Evolutionary conservation across 169 alveolate genomes (phyloP), one percentile per base, ranked within the genome.

Genomic region (Ichthyophthirius multifiliis): DNA sequence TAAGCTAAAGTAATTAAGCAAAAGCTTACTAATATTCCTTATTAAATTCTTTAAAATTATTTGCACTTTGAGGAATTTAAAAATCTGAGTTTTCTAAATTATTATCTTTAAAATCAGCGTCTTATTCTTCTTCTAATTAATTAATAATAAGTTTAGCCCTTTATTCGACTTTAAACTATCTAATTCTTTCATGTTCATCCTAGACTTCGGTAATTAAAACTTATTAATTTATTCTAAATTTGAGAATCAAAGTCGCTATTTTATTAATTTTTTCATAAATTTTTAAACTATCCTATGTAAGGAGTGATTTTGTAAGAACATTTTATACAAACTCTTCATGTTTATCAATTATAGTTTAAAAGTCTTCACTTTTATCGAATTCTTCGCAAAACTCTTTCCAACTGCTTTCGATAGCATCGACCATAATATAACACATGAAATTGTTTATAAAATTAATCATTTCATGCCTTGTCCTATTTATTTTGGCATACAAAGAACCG

Each of bases 341-440:
- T 16, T 77, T 63, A 10, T 48, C 44, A 27, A 94, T 92, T 37
- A 94, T 65, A 62, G 88, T 85, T 73, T 92, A 94, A 35, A 94
- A 83, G 75, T 92, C 94, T 73, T 85, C 74, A 0, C 91, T 90
- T 37, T 79, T 80, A 16, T 89, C 80, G n/a, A 94, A 48, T 37
- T 89, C 88, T 63, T 88, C 93, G 47, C 75, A 32, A 55, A 94
- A 86, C 32, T 84, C 83, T 65, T 92, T 93, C 94, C 95, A 92
- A 37, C 83, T 83, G 4, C 92, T 79, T 85, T 94, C 97, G 27
- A 94, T 81, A 0, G 88, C 96, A 76, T 94, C 97, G 6, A 94
- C 93, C 88, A 90, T 92, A 15, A 92, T 65, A 73, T 89, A 94
- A 80, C 88, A 89, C 64, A 83, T 91, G 13, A 91, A 84, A 75